These are phyloP conservation scores for Microcera coccophila DNA, from an alignment of 2,329 filamentous ascomycete species.

Conservation along the genomic window DNA sequence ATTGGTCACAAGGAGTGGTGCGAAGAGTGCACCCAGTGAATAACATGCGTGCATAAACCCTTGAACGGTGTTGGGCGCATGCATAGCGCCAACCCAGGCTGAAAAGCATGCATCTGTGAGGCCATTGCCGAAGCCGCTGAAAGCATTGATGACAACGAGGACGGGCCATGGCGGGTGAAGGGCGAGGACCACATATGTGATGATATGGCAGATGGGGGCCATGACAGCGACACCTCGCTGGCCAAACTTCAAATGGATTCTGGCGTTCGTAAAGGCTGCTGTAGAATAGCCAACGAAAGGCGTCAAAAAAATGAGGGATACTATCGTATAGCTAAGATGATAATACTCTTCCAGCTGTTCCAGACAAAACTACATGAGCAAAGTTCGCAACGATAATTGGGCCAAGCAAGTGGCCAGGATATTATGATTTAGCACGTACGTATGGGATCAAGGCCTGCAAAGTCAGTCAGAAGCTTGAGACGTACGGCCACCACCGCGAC, in stretches of 20 bases:
- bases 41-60: conserved; percentile 65
- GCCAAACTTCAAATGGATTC: conserved; percentile 56
- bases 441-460: conserved; percentile 38
- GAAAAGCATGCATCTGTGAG: conserved; percentile 52
- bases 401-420: not conserved
- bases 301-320: conserved; percentile 61
- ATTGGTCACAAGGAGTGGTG: conserved; percentile 62
- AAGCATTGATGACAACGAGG: conserved; percentile 57
- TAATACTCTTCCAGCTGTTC: conserved; percentile 58
- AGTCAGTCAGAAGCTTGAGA: not conserved
- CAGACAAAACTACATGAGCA: not conserved
- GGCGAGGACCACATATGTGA: conserved; percentile 57
- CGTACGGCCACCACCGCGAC: not conserved
- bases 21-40: conserved; percentile 59
- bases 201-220: conserved; percentile 56
- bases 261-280: conserved; percentile 58
- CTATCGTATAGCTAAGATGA: conserved; percentile 53
- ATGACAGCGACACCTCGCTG: conserved; percentile 64
- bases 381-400: not conserved
- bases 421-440: conserved; percentile 23
- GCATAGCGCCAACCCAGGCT: conserved; percentile 59
- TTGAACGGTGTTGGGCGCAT: conserved; percentile 62
- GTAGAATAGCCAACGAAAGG: conserved; percentile 61
- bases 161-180: conserved; percentile 63
- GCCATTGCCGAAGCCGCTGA: conserved; percentile 66